These are phyloP conservation scores for Monascus ruber DNA, from an alignment of 2,329 filamentous ascomycete species.

Conservation along the genomic window DNA sequence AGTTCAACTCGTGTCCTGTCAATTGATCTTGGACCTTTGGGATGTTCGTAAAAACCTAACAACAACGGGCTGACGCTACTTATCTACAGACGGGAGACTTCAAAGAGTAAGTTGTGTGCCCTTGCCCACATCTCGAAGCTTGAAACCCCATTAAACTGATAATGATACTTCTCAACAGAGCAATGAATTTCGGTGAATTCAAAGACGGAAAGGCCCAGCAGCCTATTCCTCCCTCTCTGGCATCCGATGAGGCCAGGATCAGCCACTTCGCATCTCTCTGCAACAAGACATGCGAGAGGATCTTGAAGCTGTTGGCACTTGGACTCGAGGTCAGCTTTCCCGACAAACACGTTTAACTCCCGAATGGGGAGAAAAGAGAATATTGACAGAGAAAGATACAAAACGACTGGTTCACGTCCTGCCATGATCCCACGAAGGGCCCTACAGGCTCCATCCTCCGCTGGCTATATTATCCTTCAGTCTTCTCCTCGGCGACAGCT, in stretches of 20 bases:
- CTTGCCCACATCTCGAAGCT: too few species aligned
- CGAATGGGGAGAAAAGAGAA: neutral
- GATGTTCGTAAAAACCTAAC: neutral
- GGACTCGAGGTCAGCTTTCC: slow-evolving; percentile 51
- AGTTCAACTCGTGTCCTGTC: too few species aligned
- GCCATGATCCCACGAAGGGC: slow-evolving; percentile 44
- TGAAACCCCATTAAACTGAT: too few species aligned
- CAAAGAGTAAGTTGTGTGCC: slow-evolving; percentile 57
- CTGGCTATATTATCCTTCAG: slow-evolving; percentile 61
- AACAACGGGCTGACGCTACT: slow-evolving; percentile 5
- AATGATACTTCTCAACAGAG: slow-evolving; percentile 39
- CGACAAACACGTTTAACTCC: slow-evolving; percentile 2
- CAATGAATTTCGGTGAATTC: slow-evolving; percentile 86
- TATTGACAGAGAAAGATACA: slow-evolving; percentile 24
- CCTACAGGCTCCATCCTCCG: slow-evolving; percentile 52
- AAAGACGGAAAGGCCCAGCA: slow-evolving; percentile 58
- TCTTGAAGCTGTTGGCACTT: slow-evolving; percentile 66
- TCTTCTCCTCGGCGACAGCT: slow-evolving; percentile 30
- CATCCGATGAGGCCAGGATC: slow-evolving; percentile 49
- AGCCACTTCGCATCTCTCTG: slow-evolving; percentile 59
- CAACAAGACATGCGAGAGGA: slow-evolving; percentile 57
- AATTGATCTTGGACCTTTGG: too few species aligned
- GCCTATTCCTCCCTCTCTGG: slow-evolving; percentile 57
- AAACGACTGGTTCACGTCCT: slow-evolving; percentile 46
- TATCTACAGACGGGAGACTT: slow-evolving; percentile 59